Evolutionary conservation across 371 early-diverging fungal genomes (phyloP), one percentile per base, ranked within the genome.

Genomic region (Mucor plumbeus): DNA sequence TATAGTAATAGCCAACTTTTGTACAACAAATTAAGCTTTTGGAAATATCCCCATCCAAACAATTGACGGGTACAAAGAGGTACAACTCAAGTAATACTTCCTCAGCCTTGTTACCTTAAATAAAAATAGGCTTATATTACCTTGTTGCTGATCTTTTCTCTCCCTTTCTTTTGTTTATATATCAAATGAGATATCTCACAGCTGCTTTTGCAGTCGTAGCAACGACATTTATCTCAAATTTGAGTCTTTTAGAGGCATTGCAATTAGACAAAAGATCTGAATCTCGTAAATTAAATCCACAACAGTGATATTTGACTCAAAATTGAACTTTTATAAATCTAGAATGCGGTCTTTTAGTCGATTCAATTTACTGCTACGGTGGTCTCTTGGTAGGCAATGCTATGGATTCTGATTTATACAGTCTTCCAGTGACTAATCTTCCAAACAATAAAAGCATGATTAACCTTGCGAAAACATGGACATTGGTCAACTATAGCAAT

Each of bases 371-470:
- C 36, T 56, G 56, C 10, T 56, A 36, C 7, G 56, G 56, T 17
- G 56, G 56, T 9, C 35, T 36, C 5, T 35, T 56, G 10, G 5
- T 6, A 34, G 6, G 13, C 31, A 36, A 7, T 8, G 17, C 3
- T 7, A 56, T 56, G 1, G 56, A 56, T 6, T 17, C 56, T n/a
- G 10, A 6, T 56, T 5, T 56, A 6, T 56, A 56, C 56, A 56
- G 56, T 5, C 56, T 56, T n/a, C 34, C 35, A 9, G n/a, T 56
- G 36, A 36, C 36, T 7, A 36, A 56, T 9, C 17, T 56, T 17
- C n/a, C 56, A 3, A 36, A 17, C 17, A 56, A 56, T n/a, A 56
- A 56, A 56, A 56, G 17, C 6, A 56, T 56, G 56, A 56, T 56
- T 15, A 56, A 56, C 9, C 36, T 56, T 17, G 56, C 56, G 3